Conservation (phyloP, 306 rosid genomes). For the Cicer chorassanicum region DNA sequence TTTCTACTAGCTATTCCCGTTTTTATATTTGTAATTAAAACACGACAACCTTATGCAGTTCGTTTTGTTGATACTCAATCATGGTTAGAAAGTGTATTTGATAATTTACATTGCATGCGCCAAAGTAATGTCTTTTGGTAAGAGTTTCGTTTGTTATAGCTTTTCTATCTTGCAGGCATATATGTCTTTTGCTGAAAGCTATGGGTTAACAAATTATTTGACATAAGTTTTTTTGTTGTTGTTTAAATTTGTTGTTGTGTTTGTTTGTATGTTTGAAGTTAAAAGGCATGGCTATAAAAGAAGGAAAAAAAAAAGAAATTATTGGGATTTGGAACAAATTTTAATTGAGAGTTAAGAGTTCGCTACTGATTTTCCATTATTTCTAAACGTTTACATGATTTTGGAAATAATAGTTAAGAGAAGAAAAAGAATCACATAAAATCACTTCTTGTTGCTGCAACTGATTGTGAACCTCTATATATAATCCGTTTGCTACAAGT, state of each 20-base stretch:
- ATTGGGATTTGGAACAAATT: slow-evolving; percentile 7
- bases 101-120: neutral
- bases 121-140: neutral
- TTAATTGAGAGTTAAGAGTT: neutral
- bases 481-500: too few species aligned
- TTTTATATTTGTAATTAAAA: neutral
- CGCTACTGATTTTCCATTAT: slow-evolving; percentile 18
- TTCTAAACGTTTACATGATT: slow-evolving; percentile 61
- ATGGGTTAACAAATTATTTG: neutral
- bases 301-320: slow-evolving; percentile 16
- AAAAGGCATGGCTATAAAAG: slow-evolving; percentile 14
- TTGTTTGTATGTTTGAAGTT: neutral
- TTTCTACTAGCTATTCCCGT: slow-evolving; percentile 9
- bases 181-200: slow-evolving; percentile 27
- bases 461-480: slow-evolving; percentile 86
- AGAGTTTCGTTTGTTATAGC: neutral
- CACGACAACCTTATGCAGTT: slow-evolving; percentile 1
- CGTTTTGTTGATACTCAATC: slow-evolving; percentile 18
- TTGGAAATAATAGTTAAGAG: slow-evolving; percentile 92
- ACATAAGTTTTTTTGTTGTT: neutral
- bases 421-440: slow-evolving; percentile 50
- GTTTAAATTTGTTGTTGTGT: slow-evolving; percentile 8
- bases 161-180: neutral
- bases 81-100: slow-evolving; percentile 16
- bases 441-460: neutral